Base-by-base conservation (phyloP, 164 flowering plant genomes). In the Magnolia officinalis region DNA sequence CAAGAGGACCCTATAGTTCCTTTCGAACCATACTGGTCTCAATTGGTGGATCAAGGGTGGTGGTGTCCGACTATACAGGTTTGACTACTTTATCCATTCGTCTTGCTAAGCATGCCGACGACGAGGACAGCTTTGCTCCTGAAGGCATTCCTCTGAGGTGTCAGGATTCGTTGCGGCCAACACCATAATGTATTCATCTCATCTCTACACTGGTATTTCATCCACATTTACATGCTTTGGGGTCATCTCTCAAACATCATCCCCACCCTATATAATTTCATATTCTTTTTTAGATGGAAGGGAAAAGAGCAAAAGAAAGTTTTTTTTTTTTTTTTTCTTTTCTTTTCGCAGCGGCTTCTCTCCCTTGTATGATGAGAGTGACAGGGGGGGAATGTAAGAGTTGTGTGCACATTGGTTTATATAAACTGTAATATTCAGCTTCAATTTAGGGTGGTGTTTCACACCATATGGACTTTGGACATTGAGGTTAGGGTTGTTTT, bases 121-220 rank as follows among this genome's bases (percentile, higher is more conserved):
- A 82, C 37, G 88, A 86, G 72, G 87, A 85, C 72, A 82, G 76
- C 21, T 84, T 75, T 78, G 77, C 72, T 67, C 50, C 79, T 2
- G 88, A 88, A 80, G 87, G 79, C 21, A 85, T 84, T 37, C 88
- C 89, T 73, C 83, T 88, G 50, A 72, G 86, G 78, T 70, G 78
- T 61, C 86, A 79, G 45, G 90, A 86, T 6, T 72, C 86, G 24
- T 65, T 58, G 55, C 65, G 83, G 45, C 74, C 77, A 0, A 55
- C 18, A 2, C 59, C 68, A 5, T 78, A 70, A 59, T 63, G 13
- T 10, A 71, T 64, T 67, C 67, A 8, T 29, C 55, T 78, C 51
- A 37, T 70, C 64, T 65, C 24, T 14, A 50, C 51, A 45, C 24
- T 71, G 14, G 14, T 61, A 21, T 37, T 37, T 5, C 71, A 23